A percentile compares a stretch with the other conserved stretches of the same genome.
Evolutionary conservation across 2,329 filamentous ascomycete genomes (phyloP).

Genomic region (Sporothrix brasiliensis): DNA sequence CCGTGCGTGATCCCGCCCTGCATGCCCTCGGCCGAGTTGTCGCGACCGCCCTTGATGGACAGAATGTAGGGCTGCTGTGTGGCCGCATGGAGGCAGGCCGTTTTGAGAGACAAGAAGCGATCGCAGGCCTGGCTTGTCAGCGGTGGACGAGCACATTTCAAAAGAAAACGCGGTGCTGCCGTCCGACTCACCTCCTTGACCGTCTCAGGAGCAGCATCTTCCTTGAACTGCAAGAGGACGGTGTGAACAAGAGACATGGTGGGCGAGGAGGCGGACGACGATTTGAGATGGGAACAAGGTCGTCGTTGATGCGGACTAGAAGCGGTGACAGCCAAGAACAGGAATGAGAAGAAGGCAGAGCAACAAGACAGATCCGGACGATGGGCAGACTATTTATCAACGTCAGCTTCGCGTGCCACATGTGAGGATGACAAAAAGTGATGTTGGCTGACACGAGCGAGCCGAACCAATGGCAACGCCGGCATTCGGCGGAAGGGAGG

Average conservation of each 20-base stretch:
- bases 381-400: neutral
- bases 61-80: slow-evolving; percentile 63
- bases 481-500: too few species aligned
- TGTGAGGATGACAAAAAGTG: neutral
- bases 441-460: neutral
- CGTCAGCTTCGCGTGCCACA: neutral
- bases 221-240: slow-evolving; percentile 32
- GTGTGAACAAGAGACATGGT: slow-evolving; percentile 29
- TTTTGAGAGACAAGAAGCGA: slow-evolving; percentile 53
- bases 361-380: neutral
- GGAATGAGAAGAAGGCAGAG: neutral
- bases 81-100: slow-evolving; percentile 63
- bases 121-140: slow-evolving; percentile 40
- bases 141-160: too few species aligned
- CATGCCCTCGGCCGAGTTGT: slow-evolving; percentile 64
- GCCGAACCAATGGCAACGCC: too few species aligned
- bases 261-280: neutral
- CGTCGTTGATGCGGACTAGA: neutral
- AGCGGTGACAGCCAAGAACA: neutral
- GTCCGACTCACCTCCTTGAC: slow-evolving; percentile 2
- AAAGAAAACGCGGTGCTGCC: neutral
- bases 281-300: neutral
- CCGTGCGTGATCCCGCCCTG: slow-evolving; percentile 68
- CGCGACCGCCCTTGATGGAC: slow-evolving; percentile 59
- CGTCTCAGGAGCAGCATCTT: neutral